These are phyloP conservation scores for Trichosporon sp. DNA, from an alignment of 1,284 basidiomycete genomes.

Conservation along the genomic window DNA sequence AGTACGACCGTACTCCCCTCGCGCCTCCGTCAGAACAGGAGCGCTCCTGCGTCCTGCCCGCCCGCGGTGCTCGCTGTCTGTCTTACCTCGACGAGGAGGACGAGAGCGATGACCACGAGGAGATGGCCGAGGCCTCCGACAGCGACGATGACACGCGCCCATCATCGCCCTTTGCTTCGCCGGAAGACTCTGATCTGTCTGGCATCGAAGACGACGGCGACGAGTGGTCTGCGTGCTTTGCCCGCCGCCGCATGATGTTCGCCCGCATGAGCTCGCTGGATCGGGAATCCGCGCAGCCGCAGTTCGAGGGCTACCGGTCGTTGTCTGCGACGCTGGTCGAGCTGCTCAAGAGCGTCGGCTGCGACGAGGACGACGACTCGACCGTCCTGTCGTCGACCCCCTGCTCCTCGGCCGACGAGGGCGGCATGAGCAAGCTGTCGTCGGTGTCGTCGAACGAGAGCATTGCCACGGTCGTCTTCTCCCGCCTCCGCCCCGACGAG, in stretches of 20 bases:
- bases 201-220: conserved; percentile 13
- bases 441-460: conserved; percentile 1
- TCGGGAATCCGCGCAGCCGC: conserved; percentile 24
- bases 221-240: conserved; percentile 42
- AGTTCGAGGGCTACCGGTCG: conserved; percentile 43
- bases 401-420: conserved; percentile 4
- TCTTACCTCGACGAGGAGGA: conserved; percentile 16
- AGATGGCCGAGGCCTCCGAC: conserved; percentile 10
- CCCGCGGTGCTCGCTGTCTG: conserved; percentile 38
- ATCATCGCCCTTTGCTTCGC: conserved; percentile 18
- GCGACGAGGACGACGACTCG: conserved; percentile 10
- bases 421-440: neutral
- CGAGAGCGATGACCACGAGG: conserved; percentile 16
- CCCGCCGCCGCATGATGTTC: conserved; percentile 44
- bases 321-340: conserved; percentile 36
- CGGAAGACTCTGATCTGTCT: conserved; percentile 15
- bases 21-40: conserved; percentile 46
- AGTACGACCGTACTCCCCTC: conserved; percentile 50
- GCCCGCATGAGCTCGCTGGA: conserved; percentile 26
- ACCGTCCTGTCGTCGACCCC: conserved; percentile 4
- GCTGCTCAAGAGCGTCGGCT: conserved; percentile 26
- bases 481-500: conserved; percentile 11
- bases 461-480: conserved; percentile 11
- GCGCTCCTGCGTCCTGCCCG: conserved; percentile 45
- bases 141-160: neutral